Evolutionary conservation across 305 asterid species (phyloP), one percentile per base, ranked within the genome.

Genomic region (Fraxinus latifolia): DNA sequence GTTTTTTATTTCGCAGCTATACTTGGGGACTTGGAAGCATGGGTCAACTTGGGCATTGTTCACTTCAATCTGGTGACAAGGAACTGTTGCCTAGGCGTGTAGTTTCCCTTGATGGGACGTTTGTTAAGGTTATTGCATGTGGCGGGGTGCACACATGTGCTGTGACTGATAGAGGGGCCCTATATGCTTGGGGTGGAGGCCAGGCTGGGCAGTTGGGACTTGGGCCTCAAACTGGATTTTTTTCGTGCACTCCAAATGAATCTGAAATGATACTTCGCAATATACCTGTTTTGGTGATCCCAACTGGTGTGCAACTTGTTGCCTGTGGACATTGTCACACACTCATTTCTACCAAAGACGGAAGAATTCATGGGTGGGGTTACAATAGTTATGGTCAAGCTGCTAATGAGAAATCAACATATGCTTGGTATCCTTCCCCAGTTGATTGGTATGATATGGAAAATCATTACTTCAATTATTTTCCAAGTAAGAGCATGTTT

Each of bases 41-140:
- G 97, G 98, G 99, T 42, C 99, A 96, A 85, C 99, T 96, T 2
- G 98, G 98, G 76, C 99, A 94, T 82, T 91, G 93, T 83, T 96
- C 97, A 5, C 98, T 94, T 87, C 97, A 91, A 79, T 94, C 91
- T 29, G 91, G 91, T 23, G 96, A 94, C 84, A 94, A 92, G 86
- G 99, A 94, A 81, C 86, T 94, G 53, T 42, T 95, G 83, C 98
- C 98, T 55, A 88, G 98, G 87, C 97, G 93, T 55, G 97, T 94
- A 47, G 97, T 92, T 84, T 88, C 94, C 81, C 93, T 96, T 23
- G 90, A 96, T 31, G 97, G 97, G 58, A 84, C 87, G 68, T 77
- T 82, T 67, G 84, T 93, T 25, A 91, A 90, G 86, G 93, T 92
- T 50, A 81, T 96, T 53, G 90, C 97, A 53, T 94, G 98, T 80